Percentiles rank a stretch among this genome's conserved stretches.
Conservation (phyloP, 2,329 filamentous ascomycete species). For the Dactylellina drechsleri region DNA sequence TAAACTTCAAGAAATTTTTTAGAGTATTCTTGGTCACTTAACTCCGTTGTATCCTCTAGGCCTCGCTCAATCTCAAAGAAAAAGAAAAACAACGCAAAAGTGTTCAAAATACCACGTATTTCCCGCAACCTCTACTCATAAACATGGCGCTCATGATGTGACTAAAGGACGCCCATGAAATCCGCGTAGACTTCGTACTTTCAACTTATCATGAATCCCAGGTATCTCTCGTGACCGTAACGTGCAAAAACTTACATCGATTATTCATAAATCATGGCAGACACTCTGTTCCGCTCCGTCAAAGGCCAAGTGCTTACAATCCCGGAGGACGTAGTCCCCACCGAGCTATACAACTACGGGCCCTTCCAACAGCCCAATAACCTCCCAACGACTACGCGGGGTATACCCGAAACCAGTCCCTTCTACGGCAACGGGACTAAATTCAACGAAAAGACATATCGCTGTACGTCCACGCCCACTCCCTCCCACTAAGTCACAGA, state of each 20-base stretch:
- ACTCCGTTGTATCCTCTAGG: no score
- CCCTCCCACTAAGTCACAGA: no score
- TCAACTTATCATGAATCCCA: no score
- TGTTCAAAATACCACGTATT: constrained; percentile 38
- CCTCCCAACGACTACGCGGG: not conserved
- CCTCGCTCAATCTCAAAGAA: no score
- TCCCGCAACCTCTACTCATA: not conserved
- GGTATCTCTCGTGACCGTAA: no score
- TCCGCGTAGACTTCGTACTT: no score
- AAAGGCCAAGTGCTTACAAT: constrained; percentile 20
- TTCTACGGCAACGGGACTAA: constrained; percentile 11
- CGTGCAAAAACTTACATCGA: no score
- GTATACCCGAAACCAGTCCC: constrained; percentile 23
- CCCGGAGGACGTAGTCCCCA: constrained; percentile 4
- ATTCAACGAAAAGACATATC: not conserved
- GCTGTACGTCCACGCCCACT: constrained; percentile 9
- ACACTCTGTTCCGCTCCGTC: constrained; percentile 1
- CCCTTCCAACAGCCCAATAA: constrained; percentile 12
- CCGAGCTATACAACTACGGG: constrained; percentile 24
- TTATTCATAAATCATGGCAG: no score
- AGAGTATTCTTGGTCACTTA: no score
- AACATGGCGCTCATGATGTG: no score
- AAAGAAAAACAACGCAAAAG: constrained; percentile 27
- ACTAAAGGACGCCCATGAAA: no score
- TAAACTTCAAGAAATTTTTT: no score